Evolutionary conservation across 768 basidiomycete genomes (phyloP).

Genomic region (Suillus subluteus): DNA sequence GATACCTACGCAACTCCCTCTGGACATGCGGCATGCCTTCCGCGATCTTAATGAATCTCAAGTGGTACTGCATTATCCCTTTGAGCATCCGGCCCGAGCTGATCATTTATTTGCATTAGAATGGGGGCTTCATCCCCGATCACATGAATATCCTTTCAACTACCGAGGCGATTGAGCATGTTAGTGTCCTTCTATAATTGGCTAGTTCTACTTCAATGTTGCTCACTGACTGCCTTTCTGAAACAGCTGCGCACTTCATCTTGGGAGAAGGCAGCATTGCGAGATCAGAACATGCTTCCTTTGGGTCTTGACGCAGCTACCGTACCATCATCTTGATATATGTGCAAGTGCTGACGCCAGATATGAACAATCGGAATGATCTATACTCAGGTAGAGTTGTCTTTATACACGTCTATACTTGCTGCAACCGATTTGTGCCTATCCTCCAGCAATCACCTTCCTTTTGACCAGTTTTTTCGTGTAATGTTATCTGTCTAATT

Average conservation of each 20-base stretch:
- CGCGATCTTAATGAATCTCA: constrained; percentile 68
- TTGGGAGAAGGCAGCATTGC: constrained; percentile 53
- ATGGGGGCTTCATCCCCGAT: constrained; percentile 59
- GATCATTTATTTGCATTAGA: constrained; percentile 34
- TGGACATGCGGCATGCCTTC: constrained; percentile 68
- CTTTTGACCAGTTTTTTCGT: not conserved
- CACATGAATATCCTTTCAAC: constrained; percentile 78
- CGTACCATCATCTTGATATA: constrained; percentile 18
- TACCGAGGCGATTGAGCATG: constrained; percentile 61
- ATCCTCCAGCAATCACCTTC: not conserved
- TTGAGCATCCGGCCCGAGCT: not conserved
- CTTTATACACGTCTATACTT: not conserved
- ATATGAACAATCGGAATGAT: not conserved
- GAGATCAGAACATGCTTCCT: constrained; percentile 58
- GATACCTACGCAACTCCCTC: constrained; percentile 73
- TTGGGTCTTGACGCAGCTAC: constrained; percentile 49
- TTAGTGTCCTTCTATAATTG: constrained; percentile 30
- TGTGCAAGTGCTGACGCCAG: not conserved
- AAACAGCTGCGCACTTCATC: constrained; percentile 52
- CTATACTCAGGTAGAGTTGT: not conserved
- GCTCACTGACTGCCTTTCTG: not conserved
- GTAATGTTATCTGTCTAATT: too few species aligned
- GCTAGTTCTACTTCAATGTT: not conserved
- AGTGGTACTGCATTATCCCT: constrained; percentile 47
- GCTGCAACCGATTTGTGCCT: not conserved